Conservation (phyloP, 1,284 basidiomycete genomes). For the Quambalaria eucalypti region DNA sequence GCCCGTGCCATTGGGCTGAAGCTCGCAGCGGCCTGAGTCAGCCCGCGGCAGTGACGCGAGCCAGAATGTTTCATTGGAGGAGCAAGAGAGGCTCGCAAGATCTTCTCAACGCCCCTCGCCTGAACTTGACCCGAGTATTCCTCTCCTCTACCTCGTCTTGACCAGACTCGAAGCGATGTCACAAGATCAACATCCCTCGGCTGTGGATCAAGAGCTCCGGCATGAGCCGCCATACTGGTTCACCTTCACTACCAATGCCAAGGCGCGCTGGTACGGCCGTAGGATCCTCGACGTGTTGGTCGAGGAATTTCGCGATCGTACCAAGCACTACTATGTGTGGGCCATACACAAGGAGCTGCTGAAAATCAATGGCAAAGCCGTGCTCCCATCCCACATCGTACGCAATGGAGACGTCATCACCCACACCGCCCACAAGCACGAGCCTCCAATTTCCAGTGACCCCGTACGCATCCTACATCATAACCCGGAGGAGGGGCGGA, state of each 20-base stretch:
- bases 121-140: too few species aligned
- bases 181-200: too few species aligned
- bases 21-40: too few species aligned
- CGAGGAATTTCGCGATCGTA: constrained; percentile 48
- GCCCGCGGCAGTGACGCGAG: too few species aligned
- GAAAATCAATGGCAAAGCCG: constrained; percentile 77
- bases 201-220: not conserved
- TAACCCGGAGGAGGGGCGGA: constrained; percentile 68
- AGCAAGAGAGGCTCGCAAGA: too few species aligned
- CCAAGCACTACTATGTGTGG: constrained; percentile 48
- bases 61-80: too few species aligned
- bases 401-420: constrained; percentile 77
- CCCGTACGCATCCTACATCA: constrained; percentile 71
- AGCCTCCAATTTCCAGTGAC: constrained; percentile 82
- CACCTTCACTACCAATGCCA: constrained; percentile 75
- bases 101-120: too few species aligned
- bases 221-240: constrained; percentile 40
- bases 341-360: constrained; percentile 85
- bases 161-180: too few species aligned
- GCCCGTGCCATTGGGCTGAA: too few species aligned
- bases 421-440: constrained; percentile 88
- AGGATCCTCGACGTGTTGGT: constrained; percentile 56
- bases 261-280: constrained; percentile 75
- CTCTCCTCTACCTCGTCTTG: too few species aligned
- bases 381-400: constrained; percentile 69